Conservation (phyloP, 768 basidiomycete species). For the Lactarius quietus region DNA sequence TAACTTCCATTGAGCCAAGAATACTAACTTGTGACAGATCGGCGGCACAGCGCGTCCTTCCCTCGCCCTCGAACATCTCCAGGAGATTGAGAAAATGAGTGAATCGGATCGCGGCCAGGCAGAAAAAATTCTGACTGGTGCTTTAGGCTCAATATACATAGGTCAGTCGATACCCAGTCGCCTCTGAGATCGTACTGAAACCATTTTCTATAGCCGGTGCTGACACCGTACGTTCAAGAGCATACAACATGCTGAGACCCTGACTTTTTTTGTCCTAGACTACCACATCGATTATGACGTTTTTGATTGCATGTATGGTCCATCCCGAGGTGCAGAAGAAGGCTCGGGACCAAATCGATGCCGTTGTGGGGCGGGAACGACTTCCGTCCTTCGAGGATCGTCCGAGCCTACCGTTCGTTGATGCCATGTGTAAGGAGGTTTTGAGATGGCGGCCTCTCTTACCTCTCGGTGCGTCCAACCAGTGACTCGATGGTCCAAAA, state of each 20-base stretch:
- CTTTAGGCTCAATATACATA: neutral
- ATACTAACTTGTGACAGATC: neutral
- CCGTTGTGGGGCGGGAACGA: constrained; percentile 21
- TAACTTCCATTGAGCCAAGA: neutral
- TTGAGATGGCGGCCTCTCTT: neutral
- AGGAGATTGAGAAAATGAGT: neutral
- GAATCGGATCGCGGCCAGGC: neutral
- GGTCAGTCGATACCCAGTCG: neutral
- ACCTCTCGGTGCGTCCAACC: neutral
- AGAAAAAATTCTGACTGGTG: neutral
- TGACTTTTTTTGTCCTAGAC: constrained; percentile 3
- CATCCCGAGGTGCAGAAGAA: no score
- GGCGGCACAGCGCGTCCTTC: constrained; percentile 3
- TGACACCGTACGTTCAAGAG: neutral
- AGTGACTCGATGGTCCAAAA: neutral
- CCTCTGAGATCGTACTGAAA: neutral
- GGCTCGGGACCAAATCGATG: constrained; percentile 25
- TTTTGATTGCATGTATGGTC: no score
- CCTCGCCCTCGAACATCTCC: neutral
- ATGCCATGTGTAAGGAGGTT: constrained; percentile 2
- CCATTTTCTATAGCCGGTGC: neutral
- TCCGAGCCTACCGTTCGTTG: neutral
- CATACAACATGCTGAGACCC: neutral
- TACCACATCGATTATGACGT: neutral
- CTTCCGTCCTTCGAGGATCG: constrained; percentile 22